Conservation (phyloP, 345 rosid species). For the Melaleuca quinquenervia region DNA sequence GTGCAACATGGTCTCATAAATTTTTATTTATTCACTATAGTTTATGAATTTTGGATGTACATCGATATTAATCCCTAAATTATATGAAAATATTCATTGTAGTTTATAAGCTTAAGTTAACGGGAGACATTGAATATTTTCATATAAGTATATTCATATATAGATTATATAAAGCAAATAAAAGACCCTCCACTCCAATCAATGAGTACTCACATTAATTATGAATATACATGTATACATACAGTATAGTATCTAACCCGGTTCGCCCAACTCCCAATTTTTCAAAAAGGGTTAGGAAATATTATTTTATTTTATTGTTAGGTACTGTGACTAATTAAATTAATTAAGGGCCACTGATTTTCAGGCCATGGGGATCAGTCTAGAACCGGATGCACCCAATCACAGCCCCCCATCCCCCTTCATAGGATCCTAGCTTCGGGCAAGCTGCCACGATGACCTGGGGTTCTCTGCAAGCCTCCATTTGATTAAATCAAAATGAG, state of each 20-base stretch:
- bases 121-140: no score
- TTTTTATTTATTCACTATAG: no score
- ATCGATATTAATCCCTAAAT: no score
- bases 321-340: neutral
- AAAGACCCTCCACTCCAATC: neutral
- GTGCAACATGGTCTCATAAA: no score
- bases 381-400: neutral
- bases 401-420: neutral
- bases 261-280: neutral
- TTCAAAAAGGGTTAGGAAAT: neutral
- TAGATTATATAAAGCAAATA: neutral
- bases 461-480: neutral
- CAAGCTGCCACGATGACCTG: constrained; percentile 11
- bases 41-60: no score
- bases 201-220: neutral
- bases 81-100: no score
- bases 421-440: constrained; percentile 31
- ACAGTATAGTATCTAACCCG: rapidly evolving
- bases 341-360: neutral
- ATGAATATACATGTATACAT: neutral
- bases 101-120: no score
- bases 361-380: neutral
- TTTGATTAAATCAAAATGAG: neutral
- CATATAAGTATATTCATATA: neutral
- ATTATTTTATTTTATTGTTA: neutral